Base-by-base conservation (phyloP, 495 filamentous ascomycete genomes). In the Penicillium steckii region DNA sequence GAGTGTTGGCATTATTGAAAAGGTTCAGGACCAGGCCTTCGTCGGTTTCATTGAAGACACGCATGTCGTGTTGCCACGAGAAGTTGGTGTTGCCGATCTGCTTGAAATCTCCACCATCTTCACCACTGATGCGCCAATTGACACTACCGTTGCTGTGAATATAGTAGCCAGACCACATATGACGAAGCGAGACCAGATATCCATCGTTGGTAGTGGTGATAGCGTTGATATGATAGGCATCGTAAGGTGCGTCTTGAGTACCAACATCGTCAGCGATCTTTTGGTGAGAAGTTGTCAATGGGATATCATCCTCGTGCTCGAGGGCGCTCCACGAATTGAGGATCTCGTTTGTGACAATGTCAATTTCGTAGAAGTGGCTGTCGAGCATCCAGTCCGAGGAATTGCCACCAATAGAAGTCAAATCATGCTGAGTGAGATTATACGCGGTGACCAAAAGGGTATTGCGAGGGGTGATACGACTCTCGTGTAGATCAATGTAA, bases 401-500 rank as follows among this genome's bases (percentile, higher is more conserved):
- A 9, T 41, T 53, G 1, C 64, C 72, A 19, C 72, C 72, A 37
- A 73, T 63, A 8, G 64, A 59, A 1, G 71, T 73, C 50, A 81
- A 50, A 51, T 83, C 78, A 13, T 71, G 63, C 22, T 67, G 69
- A 13, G 77, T 78, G 12, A 73, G 64, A 44, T 82, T 76, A 55
- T 83, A 83, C 10, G 78, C 73, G n/a, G 77, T 76, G 24, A 81
- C 77, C 8, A 82, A 63, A 24, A 81, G 62, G 1, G 80, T 84
- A 49, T 79, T 69, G 24, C 75, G 68, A 4, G 59, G 40, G 10
- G 76, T 78, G 37, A 80, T 61, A 17, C 65, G 68, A 24, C 76
- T 75, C 60, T 81, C 77, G 53, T 81, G 78, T 8, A 78, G 45
- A 47, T 75, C 73, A 43, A 69, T 68, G 49, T 69, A 71, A 0